Evolutionary conservation across 805 yeast species (phyloP).

Genomic region (Saccharomycopsis fodiens): DNA sequence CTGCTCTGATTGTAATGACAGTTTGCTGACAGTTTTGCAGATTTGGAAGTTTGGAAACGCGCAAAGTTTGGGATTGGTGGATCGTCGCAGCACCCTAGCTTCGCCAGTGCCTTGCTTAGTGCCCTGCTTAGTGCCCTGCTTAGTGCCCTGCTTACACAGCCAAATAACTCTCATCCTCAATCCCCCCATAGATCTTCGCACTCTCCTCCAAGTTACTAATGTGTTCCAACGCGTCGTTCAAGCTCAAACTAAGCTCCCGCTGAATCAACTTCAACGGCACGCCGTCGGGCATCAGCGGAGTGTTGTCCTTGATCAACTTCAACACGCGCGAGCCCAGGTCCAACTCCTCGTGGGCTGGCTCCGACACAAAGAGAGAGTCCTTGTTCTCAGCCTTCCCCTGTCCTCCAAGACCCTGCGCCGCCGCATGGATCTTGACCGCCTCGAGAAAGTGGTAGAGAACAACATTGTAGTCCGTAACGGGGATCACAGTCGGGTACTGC

Average conservation of each 20-base stretch:
- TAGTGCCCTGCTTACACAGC: constrained; percentile 32
- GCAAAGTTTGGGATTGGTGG: no score
- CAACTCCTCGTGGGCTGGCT: constrained; percentile 28
- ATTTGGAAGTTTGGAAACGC: no score
- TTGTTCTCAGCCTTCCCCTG: constrained; percentile 20
- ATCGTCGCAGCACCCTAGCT: no score
- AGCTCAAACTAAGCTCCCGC: constrained; percentile 44
- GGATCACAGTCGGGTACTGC: constrained; percentile 54
- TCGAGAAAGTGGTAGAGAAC: constrained; percentile 60
- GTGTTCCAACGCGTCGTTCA: constrained; percentile 40
- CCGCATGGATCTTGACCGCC: constrained; percentile 51
- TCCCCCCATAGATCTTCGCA: constrained; percentile 63
- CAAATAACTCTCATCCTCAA: constrained; percentile 56
- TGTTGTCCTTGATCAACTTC: constrained; percentile 40
- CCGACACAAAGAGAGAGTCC: constrained; percentile 38
- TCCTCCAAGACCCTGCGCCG: constrained; percentile 42
- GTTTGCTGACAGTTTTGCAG: no score
- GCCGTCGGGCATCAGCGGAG: constrained; percentile 62
- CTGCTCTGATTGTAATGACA: no score
- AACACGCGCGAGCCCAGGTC: constrained; percentile 37
- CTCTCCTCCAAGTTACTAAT: constrained; percentile 54
- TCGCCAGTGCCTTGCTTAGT: no score
- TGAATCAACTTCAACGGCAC: constrained; percentile 61
- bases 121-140: no score
- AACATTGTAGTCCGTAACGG: constrained; percentile 57